Conservation (phyloP, 1,139 yeast genomes). For the Protomyces lactucae-debilis region DNA sequence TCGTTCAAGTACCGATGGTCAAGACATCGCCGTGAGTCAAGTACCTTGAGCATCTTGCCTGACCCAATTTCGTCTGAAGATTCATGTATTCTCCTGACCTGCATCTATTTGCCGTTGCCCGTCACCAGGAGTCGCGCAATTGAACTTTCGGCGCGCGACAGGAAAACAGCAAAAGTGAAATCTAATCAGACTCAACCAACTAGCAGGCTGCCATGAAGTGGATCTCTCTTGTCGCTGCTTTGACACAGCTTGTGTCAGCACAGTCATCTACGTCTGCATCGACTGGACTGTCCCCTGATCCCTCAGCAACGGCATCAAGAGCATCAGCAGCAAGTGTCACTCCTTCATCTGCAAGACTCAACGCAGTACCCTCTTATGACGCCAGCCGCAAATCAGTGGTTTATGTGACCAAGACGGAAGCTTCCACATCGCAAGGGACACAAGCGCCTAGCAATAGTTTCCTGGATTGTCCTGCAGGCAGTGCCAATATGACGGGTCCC, state of each 20-base stretch:
- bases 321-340: background rate
- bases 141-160: background rate
- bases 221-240: background rate
- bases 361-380: background rate
- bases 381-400: background rate
- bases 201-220: background rate
- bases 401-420: background rate
- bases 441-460: background rate
- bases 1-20: no score
- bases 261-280: background rate
- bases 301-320: background rate
- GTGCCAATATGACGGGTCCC: constrained; percentile 19
- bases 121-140: no score
- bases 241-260: background rate
- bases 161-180: background rate
- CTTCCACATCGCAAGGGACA: background rate
- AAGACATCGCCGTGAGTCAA: no score
- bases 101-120: no score
- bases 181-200: no score
- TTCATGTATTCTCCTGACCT: no score
- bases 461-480: constrained; percentile 5
- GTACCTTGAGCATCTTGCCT: no score
- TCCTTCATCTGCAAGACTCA: background rate
- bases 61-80: no score
- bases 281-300: background rate